phyloP scores from a whole-genome alignment of 345 rosid genomes.

The Viola odorata region DNA sequence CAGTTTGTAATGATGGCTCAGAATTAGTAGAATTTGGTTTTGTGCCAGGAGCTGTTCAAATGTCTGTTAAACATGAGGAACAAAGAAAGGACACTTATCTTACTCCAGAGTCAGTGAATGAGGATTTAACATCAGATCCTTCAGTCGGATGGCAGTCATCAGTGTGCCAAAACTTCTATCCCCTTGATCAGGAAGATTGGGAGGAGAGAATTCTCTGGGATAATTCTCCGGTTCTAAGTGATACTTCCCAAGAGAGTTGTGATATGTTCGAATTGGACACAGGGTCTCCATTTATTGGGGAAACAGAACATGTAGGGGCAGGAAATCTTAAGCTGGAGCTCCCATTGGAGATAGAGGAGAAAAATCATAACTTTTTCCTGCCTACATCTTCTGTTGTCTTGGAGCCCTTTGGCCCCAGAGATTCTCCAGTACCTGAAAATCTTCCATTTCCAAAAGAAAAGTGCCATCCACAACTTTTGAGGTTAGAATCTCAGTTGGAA shows the following conservation, averaged over 20 bases:
- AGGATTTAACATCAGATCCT: conserved; percentile 32
- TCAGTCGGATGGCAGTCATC: conserved; percentile 49
- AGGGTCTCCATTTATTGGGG: no score
- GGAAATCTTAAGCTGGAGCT: conserved; percentile 25
- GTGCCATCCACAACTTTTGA: conserved; percentile 87
- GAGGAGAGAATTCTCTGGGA: conserved; percentile 83
- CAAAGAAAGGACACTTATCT: conserved; percentile 37
- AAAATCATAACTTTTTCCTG: conserved; percentile 19
- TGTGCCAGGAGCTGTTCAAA: conserved; percentile 25
- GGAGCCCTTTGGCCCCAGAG: conserved; percentile 50
- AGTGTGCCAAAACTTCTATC: conserved; percentile 39
- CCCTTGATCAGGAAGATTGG: conserved; percentile 94
- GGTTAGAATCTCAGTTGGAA: conserved; percentile 60
- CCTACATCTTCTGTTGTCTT: conserved; percentile 37
- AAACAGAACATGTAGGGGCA: conserved; percentile 27
- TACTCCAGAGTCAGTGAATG: conserved; percentile 65
- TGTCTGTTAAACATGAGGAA: conserved; percentile 31
- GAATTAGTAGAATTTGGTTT: conserved; percentile 36
- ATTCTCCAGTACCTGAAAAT: conserved; percentile 20
- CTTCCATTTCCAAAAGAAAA: conserved; percentile 27
- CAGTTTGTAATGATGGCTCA: conserved; percentile 25
- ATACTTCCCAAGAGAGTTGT: conserved; percentile 35
- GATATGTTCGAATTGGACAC: conserved; percentile 36
- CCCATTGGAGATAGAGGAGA: conserved; percentile 30
- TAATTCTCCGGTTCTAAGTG: conserved; percentile 45